Conservation (phyloP, 805 yeast species). For the Metschnikowia kofuensis region DNA sequence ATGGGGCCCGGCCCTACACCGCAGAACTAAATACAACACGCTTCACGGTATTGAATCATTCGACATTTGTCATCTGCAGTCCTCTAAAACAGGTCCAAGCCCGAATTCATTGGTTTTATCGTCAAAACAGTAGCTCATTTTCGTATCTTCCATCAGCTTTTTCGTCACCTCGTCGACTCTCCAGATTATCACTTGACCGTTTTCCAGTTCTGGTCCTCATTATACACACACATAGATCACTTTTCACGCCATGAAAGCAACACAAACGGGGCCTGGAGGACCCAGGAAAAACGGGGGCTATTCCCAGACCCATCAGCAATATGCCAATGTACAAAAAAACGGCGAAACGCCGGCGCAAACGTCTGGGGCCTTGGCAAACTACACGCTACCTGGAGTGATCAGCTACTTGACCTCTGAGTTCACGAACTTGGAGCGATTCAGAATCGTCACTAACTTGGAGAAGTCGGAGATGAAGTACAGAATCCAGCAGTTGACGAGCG, state of each 20-base stretch:
- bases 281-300: constrained; percentile 1
- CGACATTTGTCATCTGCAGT: too few species aligned
- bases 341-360: constrained; percentile 1
- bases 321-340: neutral
- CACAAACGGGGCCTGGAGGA: constrained; percentile 1
- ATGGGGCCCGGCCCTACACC: neutral
- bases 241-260: neutral
- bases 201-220: neutral
- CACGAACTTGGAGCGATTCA: constrained; percentile 40
- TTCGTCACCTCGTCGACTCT: too few species aligned
- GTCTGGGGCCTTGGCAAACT: constrained; percentile 25
- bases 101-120: too few species aligned
- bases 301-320: constrained; percentile 1
- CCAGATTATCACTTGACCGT: too few species aligned
- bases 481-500: constrained; percentile 52
- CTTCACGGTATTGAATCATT: neutral
- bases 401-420: constrained; percentile 58
- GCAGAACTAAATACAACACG: neutral
- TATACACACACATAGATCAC: neutral
- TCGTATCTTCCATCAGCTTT: too few species aligned
- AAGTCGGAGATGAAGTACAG: constrained; percentile 50
- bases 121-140: too few species aligned
- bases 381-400: constrained; percentile 58
- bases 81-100: too few species aligned
- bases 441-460: constrained; percentile 52